Conservation (phyloP, 2,329 filamentous ascomycete species). For the Penicillium sp. region DNA sequence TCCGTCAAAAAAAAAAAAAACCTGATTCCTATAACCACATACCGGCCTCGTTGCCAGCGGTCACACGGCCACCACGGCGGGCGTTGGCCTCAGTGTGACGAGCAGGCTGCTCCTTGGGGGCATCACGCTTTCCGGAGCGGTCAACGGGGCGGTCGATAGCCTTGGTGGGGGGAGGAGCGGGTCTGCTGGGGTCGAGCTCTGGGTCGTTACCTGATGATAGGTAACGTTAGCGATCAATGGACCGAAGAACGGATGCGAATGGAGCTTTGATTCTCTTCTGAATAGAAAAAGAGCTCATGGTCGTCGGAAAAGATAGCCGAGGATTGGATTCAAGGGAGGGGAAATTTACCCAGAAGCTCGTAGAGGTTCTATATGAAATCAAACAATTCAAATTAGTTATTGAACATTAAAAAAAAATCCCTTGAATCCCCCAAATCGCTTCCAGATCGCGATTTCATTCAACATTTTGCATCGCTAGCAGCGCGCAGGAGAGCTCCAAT, state of each 20-base stretch:
- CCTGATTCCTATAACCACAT: conserved; percentile 44
- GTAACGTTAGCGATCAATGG: conserved; percentile 24
- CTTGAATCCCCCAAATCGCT: background rate
- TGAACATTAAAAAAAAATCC: conserved; percentile 6
- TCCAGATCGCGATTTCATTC: conserved; percentile 3
- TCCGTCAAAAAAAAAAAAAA: background rate
- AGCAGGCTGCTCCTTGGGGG: conserved; percentile 66
- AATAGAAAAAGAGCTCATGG: background rate
- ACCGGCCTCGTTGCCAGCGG: conserved; percentile 84
- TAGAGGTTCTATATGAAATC: conserved; percentile 73
- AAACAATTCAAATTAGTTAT: conserved; percentile 22
- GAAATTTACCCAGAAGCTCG: conserved; percentile 86
- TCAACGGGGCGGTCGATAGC: conserved; percentile 79
- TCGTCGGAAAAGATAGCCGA: conserved; percentile 15
- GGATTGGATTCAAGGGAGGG: conserved; percentile 22
- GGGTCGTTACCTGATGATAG: conserved; percentile 62
- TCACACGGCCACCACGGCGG: conserved; percentile 50
- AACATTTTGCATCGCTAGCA: conserved; percentile 3
- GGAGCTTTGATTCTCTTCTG: background rate
- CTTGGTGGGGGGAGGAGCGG: conserved; percentile 76
- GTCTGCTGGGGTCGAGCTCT: conserved; percentile 70
- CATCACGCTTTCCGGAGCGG: conserved; percentile 83
- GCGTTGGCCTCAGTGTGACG: conserved; percentile 37
- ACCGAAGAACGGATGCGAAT: conserved; percentile 9
- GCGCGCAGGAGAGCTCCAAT: conserved; percentile 11